Evolutionary conservation across 495 filamentous ascomycete genomes (phyloP).

Genomic region (Jackrogersella multiformis): DNA sequence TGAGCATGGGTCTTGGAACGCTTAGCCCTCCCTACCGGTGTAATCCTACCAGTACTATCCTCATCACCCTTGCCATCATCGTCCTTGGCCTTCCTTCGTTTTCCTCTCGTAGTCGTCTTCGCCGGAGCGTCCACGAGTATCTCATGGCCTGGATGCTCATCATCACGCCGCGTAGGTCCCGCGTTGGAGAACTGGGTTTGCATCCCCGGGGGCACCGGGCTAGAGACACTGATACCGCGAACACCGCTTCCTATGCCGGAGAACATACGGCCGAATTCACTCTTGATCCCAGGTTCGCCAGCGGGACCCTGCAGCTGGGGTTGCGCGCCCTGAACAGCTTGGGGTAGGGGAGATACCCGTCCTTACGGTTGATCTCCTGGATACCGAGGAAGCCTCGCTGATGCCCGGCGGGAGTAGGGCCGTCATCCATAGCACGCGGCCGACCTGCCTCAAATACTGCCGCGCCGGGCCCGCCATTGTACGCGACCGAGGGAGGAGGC

Average conservation of each 20-base stretch:
- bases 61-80: constrained; percentile 67
- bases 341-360: constrained; percentile 80
- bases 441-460: constrained; percentile 51
- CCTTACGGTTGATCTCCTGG: constrained; percentile 71
- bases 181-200: constrained; percentile 55
- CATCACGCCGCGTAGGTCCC: constrained; percentile 56
- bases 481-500: constrained; percentile 57
- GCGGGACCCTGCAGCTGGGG: constrained; percentile 76
- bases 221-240: constrained; percentile 63
- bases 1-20: constrained; percentile 69
- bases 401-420: constrained; percentile 56
- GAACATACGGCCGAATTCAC: constrained; percentile 90
- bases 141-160: constrained; percentile 53
- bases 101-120: constrained; percentile 57
- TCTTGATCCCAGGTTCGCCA: constrained; percentile 86
- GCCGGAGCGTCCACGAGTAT: constrained; percentile 39
- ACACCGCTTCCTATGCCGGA: constrained; percentile 89
- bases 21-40: constrained; percentile 65
- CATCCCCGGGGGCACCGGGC: constrained; percentile 59
- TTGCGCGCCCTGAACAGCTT: constrained; percentile 92
- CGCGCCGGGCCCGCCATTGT: constrained; percentile 47
- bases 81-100: constrained; percentile 67
- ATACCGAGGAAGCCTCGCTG: constrained; percentile 64
- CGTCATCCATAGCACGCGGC: constrained; percentile 65
- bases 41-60: constrained; percentile 64